Base-by-base conservation (phyloP, 2,329 filamentous ascomycete genomes). In the Fusarium hostae region DNA sequence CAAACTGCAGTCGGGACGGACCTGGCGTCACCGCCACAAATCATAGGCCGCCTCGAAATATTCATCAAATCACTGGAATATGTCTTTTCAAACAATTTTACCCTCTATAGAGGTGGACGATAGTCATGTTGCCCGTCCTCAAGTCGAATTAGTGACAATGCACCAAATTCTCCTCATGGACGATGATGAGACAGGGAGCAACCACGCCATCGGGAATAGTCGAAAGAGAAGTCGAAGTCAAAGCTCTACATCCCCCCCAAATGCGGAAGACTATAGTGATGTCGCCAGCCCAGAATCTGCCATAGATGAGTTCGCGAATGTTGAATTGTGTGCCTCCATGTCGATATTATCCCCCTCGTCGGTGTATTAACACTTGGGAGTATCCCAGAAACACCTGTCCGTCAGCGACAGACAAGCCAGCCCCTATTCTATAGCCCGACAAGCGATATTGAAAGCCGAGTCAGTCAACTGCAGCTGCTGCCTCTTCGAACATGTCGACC, bases 301-400 rank as follows among this genome's bases (percentile, higher is more conserved):
- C 20, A 52, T 32, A n/a, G 66, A 76, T 35, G 75, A 71, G 24
- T 59, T 71, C 48, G 63, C 63, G 28, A 45, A 47, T 20, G 10
- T 75, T 28, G 52, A 70, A 20, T 51, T 63, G 77, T 76, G 59
- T 39, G 74, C 8, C 32, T 35, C 6, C 4, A 11, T 6, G 4
- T 16, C 13, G 10, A 9, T 4, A 9, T 2, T 9, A 0, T 11
- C 18, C 7, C 15, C 11, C 10, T 12, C 12, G 22, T 6, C 16
- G 5, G 2, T 34, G n/a, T 15, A 35, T 43, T 67, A 28, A 65
- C 39, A 28, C 16, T 8, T 6, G 2, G 4, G 9, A 78, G 77
- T 4, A 66, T 78, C 10, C 67, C 64, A 24, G 74, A 63, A 41
- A 76, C 75, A 11, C 75, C 72, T 8, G 47, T 56, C 13, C 39